phyloP scores from a whole-genome alignment of 129 eudicot genomes.

The Gnaphalium uliginosum region DNA sequence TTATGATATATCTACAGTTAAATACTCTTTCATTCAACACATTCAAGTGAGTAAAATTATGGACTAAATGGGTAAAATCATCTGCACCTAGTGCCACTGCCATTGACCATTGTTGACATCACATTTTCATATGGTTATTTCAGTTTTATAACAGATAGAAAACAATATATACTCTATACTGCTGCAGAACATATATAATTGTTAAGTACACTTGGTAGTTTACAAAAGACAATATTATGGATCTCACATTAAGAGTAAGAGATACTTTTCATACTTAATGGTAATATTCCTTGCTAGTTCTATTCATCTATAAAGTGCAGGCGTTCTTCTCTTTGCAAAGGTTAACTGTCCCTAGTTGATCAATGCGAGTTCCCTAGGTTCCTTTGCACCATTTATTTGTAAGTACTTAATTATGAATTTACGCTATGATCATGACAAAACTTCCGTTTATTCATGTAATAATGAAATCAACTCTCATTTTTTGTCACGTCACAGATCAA shows the following conservation, averaged over 20 bases:
- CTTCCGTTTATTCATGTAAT: neutral
- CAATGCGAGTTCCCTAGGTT: neutral
- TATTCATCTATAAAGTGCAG: slow-evolving; percentile 2
- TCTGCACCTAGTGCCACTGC: neutral
- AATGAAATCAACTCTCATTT: neutral
- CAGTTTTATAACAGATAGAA: neutral
- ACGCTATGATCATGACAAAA: neutral
- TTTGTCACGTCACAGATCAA: slow-evolving; percentile 1
- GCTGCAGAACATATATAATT: neutral
- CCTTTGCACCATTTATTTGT: neutral
- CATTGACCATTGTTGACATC: neutral
- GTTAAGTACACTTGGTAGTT: neutral
- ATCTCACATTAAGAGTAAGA: slow-evolving; percentile 10
- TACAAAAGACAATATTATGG: slow-evolving; percentile 24
- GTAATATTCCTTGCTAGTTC: slow-evolving; percentile 5
- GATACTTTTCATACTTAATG: neutral
- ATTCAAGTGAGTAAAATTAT: neutral
- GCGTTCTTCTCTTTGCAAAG: neutral
- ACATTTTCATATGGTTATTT: neutral
- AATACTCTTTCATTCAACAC: neutral
- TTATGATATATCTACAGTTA: neutral
- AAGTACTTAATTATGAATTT: slow-evolving; percentile 6
- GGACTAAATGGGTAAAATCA: neutral
- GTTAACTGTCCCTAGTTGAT: neutral
- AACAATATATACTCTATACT: neutral